Evolutionary conservation across 1,284 basidiomycete genomes (phyloP).

Genomic region (Tetrapyrgos nigripes): DNA sequence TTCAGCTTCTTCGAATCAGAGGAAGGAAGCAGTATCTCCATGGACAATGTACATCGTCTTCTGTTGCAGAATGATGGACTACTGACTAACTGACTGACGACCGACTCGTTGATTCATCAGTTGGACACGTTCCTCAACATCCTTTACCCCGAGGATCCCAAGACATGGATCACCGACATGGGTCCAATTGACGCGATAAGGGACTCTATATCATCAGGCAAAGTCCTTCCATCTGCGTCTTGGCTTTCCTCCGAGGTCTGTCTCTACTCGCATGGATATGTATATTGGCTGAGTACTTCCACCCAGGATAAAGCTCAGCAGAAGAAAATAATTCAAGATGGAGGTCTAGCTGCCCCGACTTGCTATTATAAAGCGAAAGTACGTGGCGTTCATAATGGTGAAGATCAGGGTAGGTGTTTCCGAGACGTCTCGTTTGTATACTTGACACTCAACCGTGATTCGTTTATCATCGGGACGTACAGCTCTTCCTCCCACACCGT

Average conservation of each 20-base stretch:
- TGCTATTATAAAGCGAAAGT: slow-evolving; percentile 31
- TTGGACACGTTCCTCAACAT: neutral
- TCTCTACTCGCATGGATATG: neutral
- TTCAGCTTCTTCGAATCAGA: slow-evolving; percentile 42
- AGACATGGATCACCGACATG: slow-evolving; percentile 5
- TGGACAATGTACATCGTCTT: slow-evolving; percentile 32
- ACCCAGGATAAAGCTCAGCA: slow-evolving; percentile 4
- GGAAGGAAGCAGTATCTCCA: slow-evolving; percentile 32
- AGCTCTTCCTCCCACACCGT: slow-evolving; percentile 18
- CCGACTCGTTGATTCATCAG: neutral
- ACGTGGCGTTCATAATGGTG: neutral
- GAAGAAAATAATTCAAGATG: slow-evolving; percentile 20
- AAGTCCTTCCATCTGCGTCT: neutral
- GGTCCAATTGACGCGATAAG: slow-evolving; percentile 1
- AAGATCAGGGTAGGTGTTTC: slow-evolving; percentile 1
- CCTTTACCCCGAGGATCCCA: slow-evolving; percentile 11
- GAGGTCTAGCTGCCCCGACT: slow-evolving; percentile 26
- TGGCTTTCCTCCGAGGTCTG: slow-evolving; percentile 9
- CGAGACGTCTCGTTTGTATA: slow-evolving; percentile 21
- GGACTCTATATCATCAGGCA: neutral
- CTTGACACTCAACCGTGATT: slow-evolving; percentile 8
- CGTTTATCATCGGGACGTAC: too few species aligned
- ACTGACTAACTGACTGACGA: neutral
- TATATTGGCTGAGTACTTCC: neutral
- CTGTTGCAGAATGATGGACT: neutral